Percentiles rank a stretch among this genome's conserved stretches.
These are phyloP conservation scores for Dioszegia hungarica DNA, from an alignment of 768 basidiomycete genomes.

Conservation along the genomic window DNA sequence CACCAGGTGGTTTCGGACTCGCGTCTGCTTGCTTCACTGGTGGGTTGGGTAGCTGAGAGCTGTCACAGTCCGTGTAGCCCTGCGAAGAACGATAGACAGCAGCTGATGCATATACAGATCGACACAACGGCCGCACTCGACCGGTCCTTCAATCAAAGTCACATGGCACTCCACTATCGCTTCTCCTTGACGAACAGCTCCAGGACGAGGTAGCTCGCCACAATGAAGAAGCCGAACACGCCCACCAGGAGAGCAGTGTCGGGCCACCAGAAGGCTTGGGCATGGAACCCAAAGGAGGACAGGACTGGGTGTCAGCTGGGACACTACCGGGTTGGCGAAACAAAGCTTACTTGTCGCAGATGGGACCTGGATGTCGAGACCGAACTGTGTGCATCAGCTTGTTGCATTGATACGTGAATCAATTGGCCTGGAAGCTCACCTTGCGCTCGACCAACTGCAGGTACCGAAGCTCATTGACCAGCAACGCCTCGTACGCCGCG, in stretches of 20 bases:
- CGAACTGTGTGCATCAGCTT: constrained; percentile 60
- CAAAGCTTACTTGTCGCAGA: constrained; percentile 67
- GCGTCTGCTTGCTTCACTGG: too few relatives aligned
- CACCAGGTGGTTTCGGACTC: too few relatives aligned
- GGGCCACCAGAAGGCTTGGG: constrained; percentile 99
- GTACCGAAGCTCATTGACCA: constrained; percentile 96
- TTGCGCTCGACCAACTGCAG: constrained; percentile 85
- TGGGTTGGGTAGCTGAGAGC: too few relatives aligned
- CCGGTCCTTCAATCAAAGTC: too few relatives aligned
- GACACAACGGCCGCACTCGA: background rate
- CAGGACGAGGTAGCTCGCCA: constrained; percentile 69
- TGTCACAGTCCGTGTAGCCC: too few relatives aligned
- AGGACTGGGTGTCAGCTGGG: constrained; percentile 55
- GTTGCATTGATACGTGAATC: background rate
- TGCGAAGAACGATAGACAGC: background rate
- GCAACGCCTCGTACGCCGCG: constrained; percentile 91
- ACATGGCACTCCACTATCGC: constrained; percentile 44
- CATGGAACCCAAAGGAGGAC: constrained; percentile 84
- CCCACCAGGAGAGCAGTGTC: constrained; percentile 80
- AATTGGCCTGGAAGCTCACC: constrained; percentile 58
- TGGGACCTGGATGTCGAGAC: constrained; percentile 92
- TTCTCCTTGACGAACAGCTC: constrained; percentile 86
- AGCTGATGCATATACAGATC: background rate
- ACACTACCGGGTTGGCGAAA: background rate
- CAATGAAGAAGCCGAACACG: constrained; percentile 76